A percentile compares a stretch with the other conserved stretches of the same genome.
Evolutionary conservation across 2,329 filamentous ascomycete genomes (phyloP).

Genomic region (Colletotrichum neosansevieriae): DNA sequence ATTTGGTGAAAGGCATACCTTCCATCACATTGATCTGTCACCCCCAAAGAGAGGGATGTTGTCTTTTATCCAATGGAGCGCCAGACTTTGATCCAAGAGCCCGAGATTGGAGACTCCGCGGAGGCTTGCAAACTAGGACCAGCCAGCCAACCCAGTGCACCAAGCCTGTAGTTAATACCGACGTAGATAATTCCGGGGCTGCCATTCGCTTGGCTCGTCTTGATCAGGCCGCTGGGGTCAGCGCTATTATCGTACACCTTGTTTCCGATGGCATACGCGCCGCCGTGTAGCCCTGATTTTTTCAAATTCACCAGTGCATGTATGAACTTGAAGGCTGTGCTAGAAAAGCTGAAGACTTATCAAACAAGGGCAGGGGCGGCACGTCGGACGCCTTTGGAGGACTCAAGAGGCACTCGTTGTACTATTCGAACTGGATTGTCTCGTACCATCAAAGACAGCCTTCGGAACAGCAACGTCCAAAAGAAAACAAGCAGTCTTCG

Average conservation of each 20-base stretch:
- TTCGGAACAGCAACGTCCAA: conserved; percentile 55
- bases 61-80: no score
- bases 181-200: no score
- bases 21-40: no score
- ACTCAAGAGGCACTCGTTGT: background rate
- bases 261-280: conserved; percentile 49
- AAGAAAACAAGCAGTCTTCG: conserved; percentile 55
- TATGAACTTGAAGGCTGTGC: background rate
- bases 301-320: background rate
- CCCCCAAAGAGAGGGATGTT: no score
- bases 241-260: conserved; percentile 53
- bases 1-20: no score
- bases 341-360: conserved; percentile 16
- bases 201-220: conserved; percentile 36
- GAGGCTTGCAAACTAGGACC: no score
- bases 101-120: no score
- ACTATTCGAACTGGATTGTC: conserved; percentile 2
- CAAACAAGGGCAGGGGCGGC: conserved; percentile 43
- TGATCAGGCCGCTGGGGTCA: conserved; percentile 6
- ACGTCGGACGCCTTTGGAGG: conserved; percentile 15
- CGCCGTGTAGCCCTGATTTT: conserved; percentile 51
- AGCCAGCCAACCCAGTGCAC: no score
- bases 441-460: conserved; percentile 46
- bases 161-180: no score
- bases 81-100: no score